These are phyloP conservation scores for carrot (Daucus carota) DNA, from an alignment of 129 eudicot genomes.

Conservation along the genomic window DH1_v3.0 NC_030385.2:305001-305500, in stretches of 20 bases:
- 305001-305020: not conserved
- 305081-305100: no score
- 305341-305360: not conserved
- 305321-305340: not conserved
- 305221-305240: not conserved
- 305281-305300: not conserved
- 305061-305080: no score
- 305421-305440: not conserved
- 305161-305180: not conserved
- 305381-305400: not conserved
- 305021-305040: not conserved
- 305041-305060: not conserved
- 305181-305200: no score
- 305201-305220: no score
- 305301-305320: not conserved
- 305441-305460: not conserved
- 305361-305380: not conserved
- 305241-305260: not conserved
- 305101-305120: not conserved
- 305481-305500: not conserved
- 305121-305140: not conserved
- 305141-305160: not conserved
- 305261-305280: not conserved
- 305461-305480: not conserved
- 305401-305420: not conserved